Conservation (phyloP, 306 rosid species). For the Comarum palustre region DNA sequence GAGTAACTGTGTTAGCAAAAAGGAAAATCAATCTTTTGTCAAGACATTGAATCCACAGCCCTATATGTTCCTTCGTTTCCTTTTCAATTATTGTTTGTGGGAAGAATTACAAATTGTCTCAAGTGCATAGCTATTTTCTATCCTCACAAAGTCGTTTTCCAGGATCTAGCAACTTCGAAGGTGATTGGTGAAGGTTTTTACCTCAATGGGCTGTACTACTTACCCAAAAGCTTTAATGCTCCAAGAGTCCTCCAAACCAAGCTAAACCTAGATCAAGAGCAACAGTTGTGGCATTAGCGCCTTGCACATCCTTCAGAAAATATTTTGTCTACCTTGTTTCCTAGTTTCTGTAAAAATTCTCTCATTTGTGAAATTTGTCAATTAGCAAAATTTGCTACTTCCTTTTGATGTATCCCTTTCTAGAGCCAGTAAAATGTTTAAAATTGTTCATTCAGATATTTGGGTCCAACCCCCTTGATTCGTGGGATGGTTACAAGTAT, state of each 20-base stretch:
- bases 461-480: neutral
- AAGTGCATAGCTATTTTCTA: neutral
- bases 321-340: neutral
- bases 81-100: no score
- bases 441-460: neutral
- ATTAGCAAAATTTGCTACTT: neutral
- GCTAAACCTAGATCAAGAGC: neutral
- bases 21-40: no score
- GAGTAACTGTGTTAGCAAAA: no score
- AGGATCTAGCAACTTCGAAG: neutral
- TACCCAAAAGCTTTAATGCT: neutral
- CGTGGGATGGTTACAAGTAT: neutral
- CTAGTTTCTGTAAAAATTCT: no score
- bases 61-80: no score
- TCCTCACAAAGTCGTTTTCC: neutral
- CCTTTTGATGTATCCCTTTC: neutral
- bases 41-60: no score
- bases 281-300: neutral
- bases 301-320: neutral
- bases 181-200: neutral
- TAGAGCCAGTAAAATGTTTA: neutral
- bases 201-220: neutral
- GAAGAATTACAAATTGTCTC: no score
- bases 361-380: neutral
- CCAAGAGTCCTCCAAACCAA: neutral